Conservation (phyloP, 306 rosid species). For the Styphnolobium japonicum region DNA sequence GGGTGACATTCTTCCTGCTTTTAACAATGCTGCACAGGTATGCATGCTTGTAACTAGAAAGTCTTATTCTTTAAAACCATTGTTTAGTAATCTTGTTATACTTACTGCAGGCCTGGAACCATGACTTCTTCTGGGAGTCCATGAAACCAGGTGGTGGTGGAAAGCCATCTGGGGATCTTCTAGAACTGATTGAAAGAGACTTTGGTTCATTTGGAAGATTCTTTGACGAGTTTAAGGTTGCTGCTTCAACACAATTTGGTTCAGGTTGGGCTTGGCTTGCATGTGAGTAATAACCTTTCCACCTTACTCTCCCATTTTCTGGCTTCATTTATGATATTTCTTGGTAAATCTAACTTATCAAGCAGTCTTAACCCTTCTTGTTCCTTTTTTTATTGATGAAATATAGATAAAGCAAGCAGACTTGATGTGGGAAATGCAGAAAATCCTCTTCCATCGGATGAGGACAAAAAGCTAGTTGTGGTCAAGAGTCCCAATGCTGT, state of each 20-base stretch:
- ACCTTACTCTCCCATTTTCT: slow-evolving; percentile 8
- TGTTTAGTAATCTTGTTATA: not conserved
- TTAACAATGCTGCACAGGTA: slow-evolving; percentile 91
- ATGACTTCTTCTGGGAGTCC: slow-evolving; percentile 95
- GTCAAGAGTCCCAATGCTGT: slow-evolving; percentile 87
- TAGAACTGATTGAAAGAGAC: slow-evolving; percentile 76
- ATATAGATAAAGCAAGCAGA: slow-evolving; percentile 61
- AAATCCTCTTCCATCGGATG: slow-evolving; percentile 60
- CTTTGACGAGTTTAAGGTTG: slow-evolving; percentile 56
- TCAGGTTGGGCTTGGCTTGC: slow-evolving; percentile 99
- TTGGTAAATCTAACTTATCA: slow-evolving; percentile 6
- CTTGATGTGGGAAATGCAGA: slow-evolving; percentile 72
- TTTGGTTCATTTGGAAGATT: slow-evolving; percentile 76
- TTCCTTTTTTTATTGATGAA: not conserved
- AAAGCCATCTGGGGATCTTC: slow-evolving; percentile 80
- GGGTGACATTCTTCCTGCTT: slow-evolving; percentile 78
- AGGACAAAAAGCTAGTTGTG: slow-evolving; percentile 74
- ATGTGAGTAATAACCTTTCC: slow-evolving; percentile 49
- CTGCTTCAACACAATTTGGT: slow-evolving; percentile 87
- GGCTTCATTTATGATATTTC: not conserved
- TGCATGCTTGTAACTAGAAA: not conserved
- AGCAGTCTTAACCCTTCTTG: not conserved
- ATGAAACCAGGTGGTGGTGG: slow-evolving; percentile 91
- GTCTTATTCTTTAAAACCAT: not conserved
- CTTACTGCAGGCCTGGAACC: slow-evolving; percentile 75